Percentiles rank a stretch among this genome's conserved stretches.
phyloP scores from a whole-genome alignment of 2,329 filamentous ascomycete genomes.

The Chaetoscypha palmicola region DNA sequence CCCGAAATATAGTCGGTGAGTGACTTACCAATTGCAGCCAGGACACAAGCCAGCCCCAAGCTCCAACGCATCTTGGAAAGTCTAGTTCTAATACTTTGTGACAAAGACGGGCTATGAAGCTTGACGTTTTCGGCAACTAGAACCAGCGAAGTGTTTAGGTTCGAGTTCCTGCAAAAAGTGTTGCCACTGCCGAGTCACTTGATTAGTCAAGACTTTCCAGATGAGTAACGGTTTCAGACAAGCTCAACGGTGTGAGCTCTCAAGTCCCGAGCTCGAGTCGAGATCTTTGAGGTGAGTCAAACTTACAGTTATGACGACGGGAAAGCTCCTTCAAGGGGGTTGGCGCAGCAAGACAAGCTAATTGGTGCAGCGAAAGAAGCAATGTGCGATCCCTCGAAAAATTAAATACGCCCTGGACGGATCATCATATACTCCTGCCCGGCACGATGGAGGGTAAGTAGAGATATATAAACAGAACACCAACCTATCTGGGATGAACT shows the following conservation, averaged over 20 bases:
- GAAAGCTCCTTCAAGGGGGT: neutral
- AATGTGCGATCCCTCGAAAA: neutral
- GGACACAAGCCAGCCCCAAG: conserved; percentile 7
- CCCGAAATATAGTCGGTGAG: neutral
- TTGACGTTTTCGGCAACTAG: neutral
- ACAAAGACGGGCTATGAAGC: neutral
- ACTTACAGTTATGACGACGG: neutral
- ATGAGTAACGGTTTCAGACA: no score
- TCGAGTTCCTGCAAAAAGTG: no score
- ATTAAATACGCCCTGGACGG: neutral
- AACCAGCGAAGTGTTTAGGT: neutral
- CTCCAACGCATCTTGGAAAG: conserved; percentile 14
- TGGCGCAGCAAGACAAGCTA: neutral
- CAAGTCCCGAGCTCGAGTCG: no score
- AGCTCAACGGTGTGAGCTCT: no score
- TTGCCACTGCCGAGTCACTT: neutral
- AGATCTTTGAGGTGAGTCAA: neutral
- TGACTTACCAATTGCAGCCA: conserved; percentile 3
- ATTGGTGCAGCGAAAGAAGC: neutral
- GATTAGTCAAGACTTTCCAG: no score
- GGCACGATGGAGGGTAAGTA: neutral
- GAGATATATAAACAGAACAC: conserved; percentile 6
- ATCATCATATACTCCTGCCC: conserved; percentile 1
- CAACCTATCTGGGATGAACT: neutral
- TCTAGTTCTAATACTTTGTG: neutral